These are phyloP conservation scores for Taphrina deformans DNA, from an alignment of 1,139 yeast species.

Conservation along the genomic window DNA sequence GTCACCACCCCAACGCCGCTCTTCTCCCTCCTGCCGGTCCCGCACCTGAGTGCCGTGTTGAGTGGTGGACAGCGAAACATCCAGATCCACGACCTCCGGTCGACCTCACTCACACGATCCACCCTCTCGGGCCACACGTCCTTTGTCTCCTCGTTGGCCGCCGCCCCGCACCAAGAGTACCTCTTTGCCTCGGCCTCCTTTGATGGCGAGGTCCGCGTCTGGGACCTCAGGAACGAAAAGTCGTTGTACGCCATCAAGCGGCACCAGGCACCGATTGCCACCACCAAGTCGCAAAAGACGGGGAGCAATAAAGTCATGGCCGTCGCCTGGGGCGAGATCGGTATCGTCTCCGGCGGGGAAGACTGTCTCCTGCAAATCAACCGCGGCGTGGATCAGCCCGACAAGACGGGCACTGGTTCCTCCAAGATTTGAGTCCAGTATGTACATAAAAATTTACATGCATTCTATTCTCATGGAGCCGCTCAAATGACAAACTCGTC, in stretches of 20 bases:
- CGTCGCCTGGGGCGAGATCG: conserved; percentile 80
- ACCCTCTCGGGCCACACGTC: conserved; percentile 84
- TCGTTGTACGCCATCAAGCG: conserved; percentile 53
- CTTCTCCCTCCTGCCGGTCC: conserved; percentile 69
- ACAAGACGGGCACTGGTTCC: background rate
- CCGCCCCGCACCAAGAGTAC: conserved; percentile 60
- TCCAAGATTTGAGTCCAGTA: background rate
- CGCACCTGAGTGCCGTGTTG: conserved; percentile 67
- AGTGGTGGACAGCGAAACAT: conserved; percentile 83
- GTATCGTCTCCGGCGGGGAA: conserved; percentile 90
- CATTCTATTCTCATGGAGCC: background rate
- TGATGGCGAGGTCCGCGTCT: conserved; percentile 90
- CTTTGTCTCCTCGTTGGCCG: conserved; percentile 75
- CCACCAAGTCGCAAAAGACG: conserved; percentile 39
- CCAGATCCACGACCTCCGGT: conserved; percentile 90
- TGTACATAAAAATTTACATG: background rate
- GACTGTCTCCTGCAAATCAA: conserved; percentile 91
- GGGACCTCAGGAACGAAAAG: conserved; percentile 73
- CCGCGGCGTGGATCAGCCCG: conserved; percentile 37
- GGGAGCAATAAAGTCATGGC: conserved; percentile 67
- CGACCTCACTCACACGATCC: conserved; percentile 73
- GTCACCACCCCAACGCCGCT: conserved; percentile 86
- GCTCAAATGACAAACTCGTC: background rate
- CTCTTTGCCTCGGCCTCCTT: conserved; percentile 88
- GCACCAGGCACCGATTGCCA: conserved; percentile 49